phyloP scores from a whole-genome alignment of 2,329 filamentous ascomycete genomes.

The Beauveria pseudobassiana region DNA sequence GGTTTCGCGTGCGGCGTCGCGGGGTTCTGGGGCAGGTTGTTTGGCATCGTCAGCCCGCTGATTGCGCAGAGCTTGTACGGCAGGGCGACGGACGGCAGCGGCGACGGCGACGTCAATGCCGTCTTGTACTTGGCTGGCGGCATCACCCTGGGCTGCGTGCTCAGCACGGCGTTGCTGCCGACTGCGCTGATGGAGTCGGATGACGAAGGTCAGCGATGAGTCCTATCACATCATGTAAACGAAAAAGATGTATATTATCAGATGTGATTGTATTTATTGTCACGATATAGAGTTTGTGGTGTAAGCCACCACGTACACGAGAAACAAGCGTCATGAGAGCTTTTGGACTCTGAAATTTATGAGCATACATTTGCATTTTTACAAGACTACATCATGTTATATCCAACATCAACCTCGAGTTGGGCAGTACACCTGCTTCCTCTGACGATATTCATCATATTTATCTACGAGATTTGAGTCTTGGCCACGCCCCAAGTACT shows the following conservation, averaged over 20 bases:
- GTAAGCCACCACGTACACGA: neutral
- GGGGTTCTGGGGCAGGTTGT: slow-evolving; percentile 51
- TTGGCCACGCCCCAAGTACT: too few relatives aligned
- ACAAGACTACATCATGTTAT: too few relatives aligned
- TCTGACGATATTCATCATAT: too few relatives aligned
- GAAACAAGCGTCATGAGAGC: neutral
- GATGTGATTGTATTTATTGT: neutral
- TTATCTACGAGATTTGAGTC: too few relatives aligned
- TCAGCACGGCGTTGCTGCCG: slow-evolving; percentile 43
- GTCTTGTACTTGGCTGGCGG: slow-evolving; percentile 50
- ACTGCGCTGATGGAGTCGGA: slow-evolving; percentile 27
- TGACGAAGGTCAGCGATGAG: slow-evolving; percentile 19
- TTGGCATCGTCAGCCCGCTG: slow-evolving; percentile 50
- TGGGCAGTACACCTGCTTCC: too few relatives aligned
- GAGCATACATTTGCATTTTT: neutral
- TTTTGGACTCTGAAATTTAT: neutral
- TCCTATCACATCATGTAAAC: too few relatives aligned
- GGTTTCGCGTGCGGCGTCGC: slow-evolving; percentile 50
- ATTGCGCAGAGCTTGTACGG: slow-evolving; percentile 41
- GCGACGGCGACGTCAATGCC: slow-evolving; percentile 34
- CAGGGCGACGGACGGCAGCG: slow-evolving; percentile 18
- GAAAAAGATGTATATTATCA: neutral
- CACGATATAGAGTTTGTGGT: neutral
- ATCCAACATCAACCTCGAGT: too few relatives aligned
- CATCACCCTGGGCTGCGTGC: slow-evolving; percentile 43